Base-by-base conservation (phyloP, 2,329 filamentous ascomycete genomes). In the Apiospora marii region DNA sequence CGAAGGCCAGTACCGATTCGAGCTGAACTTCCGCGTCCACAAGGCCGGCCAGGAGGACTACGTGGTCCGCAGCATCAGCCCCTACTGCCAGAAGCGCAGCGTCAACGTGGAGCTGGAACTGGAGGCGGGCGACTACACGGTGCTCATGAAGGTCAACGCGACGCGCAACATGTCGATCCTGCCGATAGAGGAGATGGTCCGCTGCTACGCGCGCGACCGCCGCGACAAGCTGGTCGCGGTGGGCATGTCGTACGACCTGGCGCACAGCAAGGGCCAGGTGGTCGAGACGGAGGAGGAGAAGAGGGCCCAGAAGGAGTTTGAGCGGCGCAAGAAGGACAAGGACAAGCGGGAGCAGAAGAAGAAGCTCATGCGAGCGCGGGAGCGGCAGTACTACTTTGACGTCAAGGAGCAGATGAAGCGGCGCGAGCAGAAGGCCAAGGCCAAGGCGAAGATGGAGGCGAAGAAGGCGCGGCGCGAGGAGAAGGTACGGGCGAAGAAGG, bases 61-160 rank as follows among this genome's bases (percentile, higher is more conserved):
- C 75, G 83, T 90, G 19, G 86, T 89, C 19, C 86, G 88, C 76
- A 89, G 86, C 72, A 85, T 88, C 69, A 83, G 83, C 44, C 85
- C 86, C 46, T 87, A 88, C 73, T 82, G 87, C 34, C 93, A 94
- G 89, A 90, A 86, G 30, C 91, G 94, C 8, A 93, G 92, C 0
- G 92, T 95, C 51, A 95, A 92, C 69, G 91, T 93, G 1, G 94
- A 96, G 80, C 86, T 96, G 12, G 87, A 92, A 48, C 89, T 97
- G 37, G 90, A 93, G 27, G 88, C 92, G 0, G 94, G 94, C 14
- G 90, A 88, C 61, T 97, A 97, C 81, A 90, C 89, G 8, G 90
- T 97, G 5, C 86, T 94, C 30, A 88, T 96, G 80, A 94, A 93
- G 79, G 88, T 96, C 72, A 91, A 91, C 10, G 93, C 93, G 1